Evolutionary conservation across 257 asterid species (phyloP).

Genomic region (Asclepias syriaca): DNA sequence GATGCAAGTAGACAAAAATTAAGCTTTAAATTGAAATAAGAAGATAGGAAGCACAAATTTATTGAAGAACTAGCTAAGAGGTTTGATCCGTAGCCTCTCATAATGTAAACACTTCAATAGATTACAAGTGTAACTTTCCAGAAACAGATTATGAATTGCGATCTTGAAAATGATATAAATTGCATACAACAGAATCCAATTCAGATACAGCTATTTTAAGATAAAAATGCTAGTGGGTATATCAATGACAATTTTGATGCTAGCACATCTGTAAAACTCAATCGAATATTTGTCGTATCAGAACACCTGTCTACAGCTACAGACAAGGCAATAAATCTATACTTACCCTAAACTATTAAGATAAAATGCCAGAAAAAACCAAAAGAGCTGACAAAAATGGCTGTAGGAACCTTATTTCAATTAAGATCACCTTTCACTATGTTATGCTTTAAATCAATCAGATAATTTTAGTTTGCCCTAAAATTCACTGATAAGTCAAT

Average conservation of each 20-base stretch:
- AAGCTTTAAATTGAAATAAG: background rate
- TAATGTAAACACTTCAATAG: background rate
- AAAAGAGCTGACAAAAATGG: background rate
- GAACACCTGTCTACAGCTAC: background rate
- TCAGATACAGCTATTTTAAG: background rate
- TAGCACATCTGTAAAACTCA: background rate
- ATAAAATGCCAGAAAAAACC: background rate
- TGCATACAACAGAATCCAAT: background rate
- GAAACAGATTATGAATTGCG: background rate
- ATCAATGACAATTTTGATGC: background rate
- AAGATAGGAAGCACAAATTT: background rate
- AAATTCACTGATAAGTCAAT: background rate
- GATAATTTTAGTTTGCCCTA: background rate
- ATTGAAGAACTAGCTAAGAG: background rate
- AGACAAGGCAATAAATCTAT: background rate
- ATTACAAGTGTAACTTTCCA: background rate
- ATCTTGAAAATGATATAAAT: background rate
- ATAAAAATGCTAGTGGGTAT: background rate
- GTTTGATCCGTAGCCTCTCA: background rate
- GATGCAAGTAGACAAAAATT: background rate
- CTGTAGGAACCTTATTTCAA: background rate
- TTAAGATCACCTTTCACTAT: background rate
- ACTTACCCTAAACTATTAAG: background rate
- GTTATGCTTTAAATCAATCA: background rate
- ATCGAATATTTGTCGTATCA: background rate